Evolutionary conservation across 176 grass and related monocot species (phyloP), one percentile per base, ranked within the genome.

Genomic region (Triticum aestivum): DNA sequence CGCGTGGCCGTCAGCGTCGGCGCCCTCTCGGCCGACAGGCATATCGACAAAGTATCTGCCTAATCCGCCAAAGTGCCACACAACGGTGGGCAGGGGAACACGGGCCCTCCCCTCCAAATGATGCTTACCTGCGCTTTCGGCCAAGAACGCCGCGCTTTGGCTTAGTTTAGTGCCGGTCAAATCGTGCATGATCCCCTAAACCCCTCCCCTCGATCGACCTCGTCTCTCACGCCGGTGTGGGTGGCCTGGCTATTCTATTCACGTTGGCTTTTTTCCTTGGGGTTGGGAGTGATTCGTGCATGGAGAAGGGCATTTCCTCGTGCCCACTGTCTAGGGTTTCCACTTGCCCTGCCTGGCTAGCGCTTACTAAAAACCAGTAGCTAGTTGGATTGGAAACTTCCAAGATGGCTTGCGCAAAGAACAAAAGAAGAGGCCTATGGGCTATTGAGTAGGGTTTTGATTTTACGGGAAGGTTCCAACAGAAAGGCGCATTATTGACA

Each of bases 161-260:
- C 11, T 73, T 84, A 63, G 85, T 84, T 87, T 84, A 84, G 38
- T 77, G 81, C 5, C 70, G 39, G 77, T 91, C 89, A 91, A 84
- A 91, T 88, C 69, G 5, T 33, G 27, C 47, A 77, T 91, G 77
- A 91, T 91, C 85, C 89, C 89, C 85, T 69, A 77, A 91, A 91
- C 81, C 69, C 88, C 84, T 90, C 89, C 41, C 29, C 85, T 88
- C 85, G 81, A 91, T 91, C 85, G 52, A 49, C 45, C 5, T 84
- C 68, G 27, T 30, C 68, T 63, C 61, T 23, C 65, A 54, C 11
- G 13, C 30, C 10, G 65, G 65, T 23, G 5, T 42, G 52, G 62
- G 39, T 58, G 51, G 51, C 51, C 51, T 54, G 34, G 12, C 18
- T 65, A 65, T 18, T 84, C 11, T 21, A 37, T 78, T 41, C 32